Percentiles rank a stretch among this genome's conserved stretches.
These are phyloP conservation scores for Polymyxa betae DNA, from an alignment of 208 protist species.

Conservation along the genomic window DNA sequence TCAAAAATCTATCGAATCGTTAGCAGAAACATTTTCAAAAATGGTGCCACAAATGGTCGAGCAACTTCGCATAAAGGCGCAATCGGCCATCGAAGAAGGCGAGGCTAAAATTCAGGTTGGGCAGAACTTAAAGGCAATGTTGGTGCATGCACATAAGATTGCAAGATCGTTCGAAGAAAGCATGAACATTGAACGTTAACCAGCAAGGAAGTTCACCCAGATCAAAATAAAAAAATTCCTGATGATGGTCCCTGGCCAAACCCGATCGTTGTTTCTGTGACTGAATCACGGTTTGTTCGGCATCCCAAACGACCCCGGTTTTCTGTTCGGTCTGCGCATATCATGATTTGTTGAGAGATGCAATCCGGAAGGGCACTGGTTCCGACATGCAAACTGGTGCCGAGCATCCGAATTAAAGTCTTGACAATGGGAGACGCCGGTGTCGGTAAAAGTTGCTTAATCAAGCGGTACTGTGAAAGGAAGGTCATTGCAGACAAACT, in stretches of 20 bases:
- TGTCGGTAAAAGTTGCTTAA: slow-evolving; percentile 90
- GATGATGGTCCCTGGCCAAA: no score
- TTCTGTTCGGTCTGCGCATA: no score
- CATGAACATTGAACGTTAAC: not conserved
- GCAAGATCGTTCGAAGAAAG: not conserved
- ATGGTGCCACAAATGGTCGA: not conserved
- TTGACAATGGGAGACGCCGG: slow-evolving; percentile 82
- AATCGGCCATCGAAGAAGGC: not conserved
- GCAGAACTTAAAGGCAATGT: not conserved
- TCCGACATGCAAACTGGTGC: no score
- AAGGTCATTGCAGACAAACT: slow-evolving; percentile 63
- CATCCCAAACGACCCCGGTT: no score
- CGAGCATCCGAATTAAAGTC: slow-evolving; percentile 67
- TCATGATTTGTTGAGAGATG: no score
- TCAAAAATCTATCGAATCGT: not conserved
- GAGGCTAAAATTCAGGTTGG: not conserved
- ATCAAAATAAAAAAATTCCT: no score
- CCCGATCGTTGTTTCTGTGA: no score
- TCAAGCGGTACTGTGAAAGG: slow-evolving; percentile 93
- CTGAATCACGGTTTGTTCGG: no score
- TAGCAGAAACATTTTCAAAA: not conserved
- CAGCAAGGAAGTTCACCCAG: not conserved
- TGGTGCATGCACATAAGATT: not conserved
- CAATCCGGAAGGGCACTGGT: no score
- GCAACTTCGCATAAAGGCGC: not conserved